Evolutionary conservation across 208 protist genomes (phyloP), one percentile per base, ranked within the genome.

Genomic region (Herpetomonas tarakana): DNA sequence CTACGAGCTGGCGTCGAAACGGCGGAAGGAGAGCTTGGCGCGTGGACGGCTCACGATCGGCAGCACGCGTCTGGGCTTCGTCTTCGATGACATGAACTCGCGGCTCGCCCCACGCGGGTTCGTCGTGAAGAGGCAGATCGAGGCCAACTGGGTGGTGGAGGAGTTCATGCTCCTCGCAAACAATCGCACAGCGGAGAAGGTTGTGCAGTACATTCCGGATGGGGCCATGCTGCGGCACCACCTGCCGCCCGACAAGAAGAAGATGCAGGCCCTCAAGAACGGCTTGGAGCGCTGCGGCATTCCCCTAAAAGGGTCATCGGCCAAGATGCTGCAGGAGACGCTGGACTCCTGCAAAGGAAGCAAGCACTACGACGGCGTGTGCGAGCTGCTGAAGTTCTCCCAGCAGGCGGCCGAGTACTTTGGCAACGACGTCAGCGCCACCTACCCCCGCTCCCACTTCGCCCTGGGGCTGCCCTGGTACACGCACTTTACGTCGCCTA

Each of bases 401-500:
- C 73, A 97, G 75, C 60, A 72, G 24, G 63, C 71, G 7, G 92
- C 95, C 0, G 65, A 82, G 65, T 98, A 98, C 58, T 66, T 94
- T 30, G 75, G 60, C 3, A 93, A 88, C 41, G 84, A 77, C 51
- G 74, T 76, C 7, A 29, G 61, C 0, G 52, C 52, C 24, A 69
- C 61, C 4, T 52, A 58, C 39, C 62, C 52, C 44, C 78, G 76
- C 26, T 70, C 71, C n/a, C 95, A 98, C 80, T 97, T 87, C 58
- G 95, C 91, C 25, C 73, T 98, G 28, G 89, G 74, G 2, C 50
- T 88, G 52, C 69, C 75, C 28, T 89, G 91, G 65, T 98, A 98
- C 74, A 96, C 92, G 16, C 95, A 98, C 72, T 98, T 98, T 61
- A 98, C 93, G 19, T 97, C 91, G 2, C 96, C 96, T 9, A 97